Evolutionary conservation across 305 asterid species (phyloP).

Genomic region (Solanum hybrid): DNA sequence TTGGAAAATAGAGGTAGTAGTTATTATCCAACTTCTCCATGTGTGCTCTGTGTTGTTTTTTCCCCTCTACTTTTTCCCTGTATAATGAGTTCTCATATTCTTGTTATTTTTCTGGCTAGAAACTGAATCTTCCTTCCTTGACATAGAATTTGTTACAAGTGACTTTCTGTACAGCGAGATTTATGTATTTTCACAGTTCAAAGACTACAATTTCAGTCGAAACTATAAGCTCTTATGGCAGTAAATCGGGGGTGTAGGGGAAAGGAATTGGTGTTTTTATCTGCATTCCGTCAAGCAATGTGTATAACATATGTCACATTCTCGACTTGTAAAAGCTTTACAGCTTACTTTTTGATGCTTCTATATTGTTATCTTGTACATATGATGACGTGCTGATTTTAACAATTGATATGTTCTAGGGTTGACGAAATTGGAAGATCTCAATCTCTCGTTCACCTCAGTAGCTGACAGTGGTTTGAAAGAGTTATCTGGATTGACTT

Average conservation of each 20-base stretch:
- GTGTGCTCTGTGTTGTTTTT: not conserved
- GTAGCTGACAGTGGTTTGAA: constrained; percentile 27
- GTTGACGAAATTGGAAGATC: constrained; percentile 26
- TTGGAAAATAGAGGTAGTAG: not conserved
- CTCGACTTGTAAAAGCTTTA: not conserved
- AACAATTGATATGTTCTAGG: constrained; percentile 16
- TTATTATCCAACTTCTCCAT: not conserved
- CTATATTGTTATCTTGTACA: not conserved
- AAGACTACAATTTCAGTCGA: not conserved
- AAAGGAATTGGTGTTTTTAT: not conserved
- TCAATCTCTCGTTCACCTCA: constrained; percentile 27
- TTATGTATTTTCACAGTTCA: not conserved
- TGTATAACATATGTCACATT: not conserved
- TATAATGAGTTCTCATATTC: not conserved
- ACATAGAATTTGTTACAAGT: not conserved
- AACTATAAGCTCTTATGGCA: not conserved
- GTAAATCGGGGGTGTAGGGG: not conserved
- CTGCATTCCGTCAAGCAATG: not conserved
- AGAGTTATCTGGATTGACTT: constrained; percentile 21
- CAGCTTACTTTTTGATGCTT: not conserved
- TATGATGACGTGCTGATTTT: not conserved
- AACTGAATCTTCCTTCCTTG: not conserved
- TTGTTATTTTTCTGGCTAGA: not conserved
- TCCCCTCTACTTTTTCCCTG: not conserved
- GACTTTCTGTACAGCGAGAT: not conserved